A percentile compares a stretch with the other conserved stretches of the same genome.
Evolutionary conservation across 1,284 basidiomycete genomes (phyloP).

Genomic region (Cryptococcus floricola): DNA sequence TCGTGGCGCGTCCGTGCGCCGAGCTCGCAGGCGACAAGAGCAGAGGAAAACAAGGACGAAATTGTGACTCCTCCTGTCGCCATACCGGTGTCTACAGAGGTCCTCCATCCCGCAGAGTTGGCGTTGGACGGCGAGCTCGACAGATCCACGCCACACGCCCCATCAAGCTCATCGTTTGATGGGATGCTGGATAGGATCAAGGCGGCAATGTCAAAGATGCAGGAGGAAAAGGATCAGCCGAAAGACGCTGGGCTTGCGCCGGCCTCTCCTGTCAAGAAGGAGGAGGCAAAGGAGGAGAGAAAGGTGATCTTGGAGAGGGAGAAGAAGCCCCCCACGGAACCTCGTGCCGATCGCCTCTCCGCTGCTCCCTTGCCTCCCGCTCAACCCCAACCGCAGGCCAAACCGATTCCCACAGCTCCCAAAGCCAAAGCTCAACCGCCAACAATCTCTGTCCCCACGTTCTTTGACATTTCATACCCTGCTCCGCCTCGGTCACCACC

Average conservation of each 20-base stretch:
- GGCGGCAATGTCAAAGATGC: conserved; percentile 61
- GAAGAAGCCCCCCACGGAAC: neutral
- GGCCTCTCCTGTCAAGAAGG: conserved; percentile 8
- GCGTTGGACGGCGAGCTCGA: no score
- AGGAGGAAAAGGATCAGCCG: conserved; percentile 8
- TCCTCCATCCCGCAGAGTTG: no score
- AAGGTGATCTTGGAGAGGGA: neutral
- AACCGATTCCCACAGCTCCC: neutral
- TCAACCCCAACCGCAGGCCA: neutral
- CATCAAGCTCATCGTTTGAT: conserved; percentile 53
- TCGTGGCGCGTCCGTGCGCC: conserved; percentile 18
- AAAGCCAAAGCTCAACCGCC: neutral
- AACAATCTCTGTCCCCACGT: conserved; percentile 7
- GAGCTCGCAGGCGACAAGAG: neutral
- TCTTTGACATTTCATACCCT: conserved; percentile 39
- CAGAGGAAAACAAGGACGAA: neutral
- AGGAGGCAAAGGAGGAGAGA: conserved; percentile 14
- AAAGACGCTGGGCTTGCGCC: conserved; percentile 61
- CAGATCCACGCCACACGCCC: no score
- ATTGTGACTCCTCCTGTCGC: neutral
- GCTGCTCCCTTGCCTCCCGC: neutral
- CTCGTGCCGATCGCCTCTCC: neutral
- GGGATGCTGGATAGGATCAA: conserved; percentile 84
- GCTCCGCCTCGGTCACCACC: conserved; percentile 46
- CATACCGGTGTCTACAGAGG: no score